phyloP scores from a whole-genome alignment of 805 yeast species.

The Starmerella lactis-condensi region DNA sequence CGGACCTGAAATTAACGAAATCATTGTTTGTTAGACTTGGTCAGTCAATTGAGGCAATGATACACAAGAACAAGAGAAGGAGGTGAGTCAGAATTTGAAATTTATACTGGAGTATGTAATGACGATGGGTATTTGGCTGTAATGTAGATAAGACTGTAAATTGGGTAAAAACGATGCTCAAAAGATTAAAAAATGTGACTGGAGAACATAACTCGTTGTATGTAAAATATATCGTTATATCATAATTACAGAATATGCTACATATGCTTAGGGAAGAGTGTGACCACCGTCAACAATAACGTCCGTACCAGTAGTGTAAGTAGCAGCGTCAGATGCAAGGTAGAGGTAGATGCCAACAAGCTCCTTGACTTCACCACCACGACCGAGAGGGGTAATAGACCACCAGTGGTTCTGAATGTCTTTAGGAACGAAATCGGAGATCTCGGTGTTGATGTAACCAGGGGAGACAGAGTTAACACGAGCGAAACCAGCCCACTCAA shows the following conservation, averaged over 20 bases:
- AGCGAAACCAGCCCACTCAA: constrained; percentile 83
- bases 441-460: constrained; percentile 66
- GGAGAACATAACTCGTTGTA: not conserved
- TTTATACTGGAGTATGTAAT: too few species aligned
- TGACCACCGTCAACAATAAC: constrained; percentile 67
- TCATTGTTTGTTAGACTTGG: too few species aligned
- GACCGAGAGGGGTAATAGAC: constrained; percentile 30
- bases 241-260: too few species aligned
- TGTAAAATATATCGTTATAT: too few species aligned
- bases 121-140: not conserved
- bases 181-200: not conserved
- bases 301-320: constrained; percentile 65
- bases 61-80: too few species aligned
- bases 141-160: not conserved
- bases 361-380: constrained; percentile 58
- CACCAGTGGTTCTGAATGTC: constrained; percentile 36
- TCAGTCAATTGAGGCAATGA: too few species aligned
- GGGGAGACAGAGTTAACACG: constrained; percentile 69
- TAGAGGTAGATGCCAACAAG: constrained; percentile 64
- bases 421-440: constrained; percentile 32
- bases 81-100: too few species aligned
- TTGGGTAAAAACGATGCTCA: not conserved
- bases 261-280: constrained; percentile 31
- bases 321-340: constrained; percentile 63
- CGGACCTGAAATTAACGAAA: too few species aligned